Base-by-base conservation (phyloP, 768 basidiomycete species). In the Gymnopilus dilepis region DNA sequence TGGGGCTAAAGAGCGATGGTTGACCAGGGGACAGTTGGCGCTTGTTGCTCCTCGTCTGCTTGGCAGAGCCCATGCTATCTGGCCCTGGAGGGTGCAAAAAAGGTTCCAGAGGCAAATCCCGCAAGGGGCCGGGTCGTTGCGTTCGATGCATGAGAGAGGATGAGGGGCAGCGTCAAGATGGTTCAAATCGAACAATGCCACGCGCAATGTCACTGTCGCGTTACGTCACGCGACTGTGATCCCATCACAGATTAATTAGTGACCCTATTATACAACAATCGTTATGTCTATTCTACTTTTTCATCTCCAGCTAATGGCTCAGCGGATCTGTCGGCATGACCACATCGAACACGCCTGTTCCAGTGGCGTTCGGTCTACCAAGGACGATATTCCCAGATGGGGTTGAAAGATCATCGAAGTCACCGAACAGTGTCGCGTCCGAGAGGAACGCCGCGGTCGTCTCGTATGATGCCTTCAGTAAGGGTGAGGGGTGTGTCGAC, bases 381-480 rank as follows among this genome's bases (percentile, higher is more conserved):
- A 97, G 67, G 31, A 98, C 96, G 73, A 99, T 91, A 72, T 88
- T 94, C 0, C 94, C 91, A 4, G 95, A 95, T 2, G 97, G 97
- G 21, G 91, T 90, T 19, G 87, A 85, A 65, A 98, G 80, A 70
- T 95, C 91, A 73, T 99, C 97, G 76, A 93, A 98, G 77, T 99
- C 97, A 24, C 97, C 97, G 72, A 90, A 88, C 48, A 99, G 78
- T 0, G 95, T 94, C 19, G 97, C 97, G 60, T 99, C 94, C 4
- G 96, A 92, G 66, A 99, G 75, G 82, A 99, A 97, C 1, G 89
- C 82, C 1, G 90, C 92, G 0, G 97, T 99, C 4, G 96, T 98
- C 77, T 99, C 97, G 76, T 93, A 99, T 8, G 95, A 97, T 1
- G 97, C 97, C 75, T 99, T 99, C 57, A 99, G 86, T 40, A 99